Evolutionary conservation across 2,329 filamentous ascomycete species (phyloP), one percentile per base, ranked within the genome.

Genomic region (Trichophyton verrucosum): DNA sequence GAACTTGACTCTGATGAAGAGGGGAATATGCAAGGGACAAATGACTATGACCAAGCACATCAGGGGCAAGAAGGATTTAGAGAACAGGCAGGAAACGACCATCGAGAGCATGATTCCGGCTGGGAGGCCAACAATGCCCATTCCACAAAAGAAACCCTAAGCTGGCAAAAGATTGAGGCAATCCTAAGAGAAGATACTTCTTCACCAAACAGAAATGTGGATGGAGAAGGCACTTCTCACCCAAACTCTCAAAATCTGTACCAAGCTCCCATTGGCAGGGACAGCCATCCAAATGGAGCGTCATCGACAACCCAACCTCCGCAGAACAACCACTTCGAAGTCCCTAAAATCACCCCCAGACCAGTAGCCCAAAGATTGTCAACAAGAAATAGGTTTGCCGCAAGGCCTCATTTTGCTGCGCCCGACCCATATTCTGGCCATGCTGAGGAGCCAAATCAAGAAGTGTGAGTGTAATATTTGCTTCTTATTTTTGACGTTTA

Each of bases 111-210:
- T 20, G 6, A 6, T 20, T 57, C 38, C 7, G 8, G 11, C 30
- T 24, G n/a, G n/a, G 15, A 38, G 15, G 27, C 4, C 7, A 24
- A n/a, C 15, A 57, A 38, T 13, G 8, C 9, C 15, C 33, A 27
- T 27, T n/a, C 55, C 11, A 61, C 47, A 30, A 38, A 40, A 22
- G 71, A 72, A 58, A 71, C 70, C 9, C 64, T 74, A 51, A 74
- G 71, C 64, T 71, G 70, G 63, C 72, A 74, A 62, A 71, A 68
- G 61, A 75, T 74, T 63, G 75, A 72, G 71, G 68, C 66, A 46
- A 70, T 72, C 15, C 66, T 67, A 24, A 62, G 59, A 36, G 64
- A 62, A 22, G 51, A 61, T 30, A 55, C 33, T 46, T n/a, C 27
- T 36, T 56, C 46, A 22, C 20, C 51, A 11, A 30, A 38, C n/a